Conservation (phyloP, 129 eudicot species). For the Smallanthus sonchifolius region DNA sequence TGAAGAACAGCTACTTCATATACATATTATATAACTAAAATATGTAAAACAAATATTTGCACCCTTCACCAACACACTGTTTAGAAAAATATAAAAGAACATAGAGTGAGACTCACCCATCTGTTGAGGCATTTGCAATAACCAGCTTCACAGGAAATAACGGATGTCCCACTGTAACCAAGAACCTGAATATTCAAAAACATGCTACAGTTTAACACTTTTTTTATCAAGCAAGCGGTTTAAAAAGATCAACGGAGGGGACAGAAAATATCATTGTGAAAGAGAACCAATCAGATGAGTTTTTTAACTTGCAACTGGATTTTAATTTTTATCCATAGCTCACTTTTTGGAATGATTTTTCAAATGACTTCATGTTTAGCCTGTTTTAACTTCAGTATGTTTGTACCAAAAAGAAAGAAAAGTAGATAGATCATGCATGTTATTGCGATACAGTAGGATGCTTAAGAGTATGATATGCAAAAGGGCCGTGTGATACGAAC, state of each 20-base stretch:
- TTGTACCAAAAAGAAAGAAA: background rate
- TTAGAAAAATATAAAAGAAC: background rate
- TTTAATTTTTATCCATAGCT: background rate
- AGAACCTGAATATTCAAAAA: conserved; percentile 54
- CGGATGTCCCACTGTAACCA: conserved; percentile 62
- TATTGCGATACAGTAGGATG: background rate
- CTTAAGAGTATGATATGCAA: background rate
- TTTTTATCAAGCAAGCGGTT: background rate
- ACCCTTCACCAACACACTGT: background rate
- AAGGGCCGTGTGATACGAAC: background rate
- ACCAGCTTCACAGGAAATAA: conserved; percentile 63
- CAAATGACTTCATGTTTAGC: background rate
- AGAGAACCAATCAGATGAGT: background rate
- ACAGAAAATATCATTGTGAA: background rate
- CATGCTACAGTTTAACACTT: background rate
- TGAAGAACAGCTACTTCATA: background rate
- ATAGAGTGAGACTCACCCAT: conserved; percentile 56
- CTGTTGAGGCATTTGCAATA: conserved; percentile 59
- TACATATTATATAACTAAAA: background rate
- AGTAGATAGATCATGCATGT: background rate
- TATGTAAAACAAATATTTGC: conserved; percentile 2
- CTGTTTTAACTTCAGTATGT: background rate
- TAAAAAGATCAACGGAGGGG: background rate
- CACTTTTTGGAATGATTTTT: background rate
- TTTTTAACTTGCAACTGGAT: background rate